Percentiles rank a stretch among this genome's conserved stretches.
Evolutionary conservation across 805 yeast genomes (phyloP).

Genomic region (Grigorovia transvaalensis): DNA sequence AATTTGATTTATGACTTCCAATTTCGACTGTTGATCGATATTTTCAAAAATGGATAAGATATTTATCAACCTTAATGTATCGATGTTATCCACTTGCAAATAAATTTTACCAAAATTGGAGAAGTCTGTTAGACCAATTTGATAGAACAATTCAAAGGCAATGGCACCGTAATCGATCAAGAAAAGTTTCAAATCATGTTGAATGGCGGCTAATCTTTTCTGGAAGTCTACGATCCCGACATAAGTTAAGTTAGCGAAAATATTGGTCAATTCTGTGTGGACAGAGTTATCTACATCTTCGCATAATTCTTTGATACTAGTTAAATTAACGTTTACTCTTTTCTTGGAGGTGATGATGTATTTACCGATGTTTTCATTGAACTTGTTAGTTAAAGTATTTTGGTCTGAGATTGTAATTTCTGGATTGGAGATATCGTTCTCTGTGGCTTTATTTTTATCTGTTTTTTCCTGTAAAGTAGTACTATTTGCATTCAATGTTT

Average conservation of each 20-base stretch:
- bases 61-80: slow-evolving; percentile 11
- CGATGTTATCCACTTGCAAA: slow-evolving; percentile 19
- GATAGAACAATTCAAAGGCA: slow-evolving; percentile 65
- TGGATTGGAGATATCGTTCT: not conserved
- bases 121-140: slow-evolving; percentile 66
- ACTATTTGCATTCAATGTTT: not conserved
- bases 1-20: slow-evolving; percentile 22
- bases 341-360: slow-evolving; percentile 18
- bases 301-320: slow-evolving; percentile 50
- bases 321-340: slow-evolving; percentile 38
- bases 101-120: slow-evolving; percentile 63
- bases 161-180: slow-evolving; percentile 73
- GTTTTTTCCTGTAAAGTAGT: not conserved
- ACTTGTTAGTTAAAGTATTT: not conserved
- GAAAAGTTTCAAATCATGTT: slow-evolving; percentile 66
- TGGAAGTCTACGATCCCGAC: slow-evolving; percentile 75
- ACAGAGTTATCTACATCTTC: slow-evolving; percentile 37
- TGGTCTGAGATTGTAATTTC: not conserved
- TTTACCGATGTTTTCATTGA: not conserved
- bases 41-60: slow-evolving; percentile 13
- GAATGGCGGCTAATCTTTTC: slow-evolving; percentile 70
- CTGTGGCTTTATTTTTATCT: not conserved
- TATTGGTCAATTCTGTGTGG: slow-evolving; percentile 47
- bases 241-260: slow-evolving; percentile 59
- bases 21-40: slow-evolving; percentile 15